Evolutionary conservation across 192 early-diverging fungal species (phyloP), one percentile per base, ranked within the genome.

Genomic region (Linderina pennispora): DNA sequence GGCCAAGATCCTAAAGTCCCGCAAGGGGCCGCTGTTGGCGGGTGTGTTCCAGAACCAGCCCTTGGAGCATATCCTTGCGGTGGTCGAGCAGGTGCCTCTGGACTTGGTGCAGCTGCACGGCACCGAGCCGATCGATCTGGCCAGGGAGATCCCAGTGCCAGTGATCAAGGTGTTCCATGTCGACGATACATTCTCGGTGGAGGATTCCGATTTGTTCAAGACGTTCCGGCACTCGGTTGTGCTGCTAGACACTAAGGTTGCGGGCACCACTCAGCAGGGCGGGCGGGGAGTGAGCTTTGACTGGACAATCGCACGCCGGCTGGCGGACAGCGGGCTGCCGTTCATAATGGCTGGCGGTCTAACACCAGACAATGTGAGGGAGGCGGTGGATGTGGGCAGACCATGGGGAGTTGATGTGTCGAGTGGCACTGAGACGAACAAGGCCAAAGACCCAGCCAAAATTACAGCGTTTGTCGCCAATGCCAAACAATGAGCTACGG

Each of bases 61-160:
- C 1, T 47, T 88, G 17, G 86, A 85, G 36, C 63, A 91, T 43
- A 92, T 98, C 46, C 78, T 79, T 19, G 48, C 60, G 1, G 75
- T 85, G 6, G 83, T 80, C 3, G 50, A 65, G 15, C 55, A 55
- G 15, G 76, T 85, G 17, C 81, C 83, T 15, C 73, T 99, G 16
- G 95, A 99, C 61, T 37, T 96, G 24, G 85, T 97, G 15, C 97
- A 99, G 77, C 75, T 98, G 42, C 97, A 99, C 67, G 91, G 92
- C 1, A 59, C 76, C 23, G 94, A 95, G 65, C 61, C 62, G 55
- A 24, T 53, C 4, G 76, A 80, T 25, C 46, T 84, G 53, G 81
- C 86, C 1, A 71, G 52, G 31, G 77, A 87, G 34, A 66, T 94
- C 23, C 83, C 88, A 14, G 80, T 88, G 0, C 85, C 88, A 11